Conservation (phyloP, 75 land plant genomes). For the Selaginella moellendorffii region DNA sequence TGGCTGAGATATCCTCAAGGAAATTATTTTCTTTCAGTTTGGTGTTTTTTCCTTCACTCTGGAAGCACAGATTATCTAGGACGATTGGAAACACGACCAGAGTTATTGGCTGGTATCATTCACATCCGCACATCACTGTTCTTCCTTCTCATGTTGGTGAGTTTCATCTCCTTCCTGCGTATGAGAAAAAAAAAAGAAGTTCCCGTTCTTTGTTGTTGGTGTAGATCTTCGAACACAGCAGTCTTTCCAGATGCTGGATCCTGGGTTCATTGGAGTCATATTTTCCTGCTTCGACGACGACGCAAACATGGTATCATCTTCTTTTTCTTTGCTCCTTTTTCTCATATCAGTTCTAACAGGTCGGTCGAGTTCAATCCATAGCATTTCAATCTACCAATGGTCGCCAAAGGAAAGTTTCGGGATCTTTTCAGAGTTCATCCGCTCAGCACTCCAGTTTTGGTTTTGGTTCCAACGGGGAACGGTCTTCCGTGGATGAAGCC, state of each 20-base stretch:
- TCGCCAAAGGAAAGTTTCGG: conserved; percentile 27
- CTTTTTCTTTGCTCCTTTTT: background rate
- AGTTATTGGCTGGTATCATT: conserved; percentile 98
- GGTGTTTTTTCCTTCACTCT: conserved; percentile 21
- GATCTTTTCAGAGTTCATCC: background rate
- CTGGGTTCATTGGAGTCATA: conserved; percentile 86
- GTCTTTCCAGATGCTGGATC: conserved; percentile 79
- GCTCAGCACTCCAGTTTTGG: too few relatives aligned
- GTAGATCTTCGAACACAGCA: conserved; percentile 87
- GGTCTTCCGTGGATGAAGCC: too few relatives aligned
- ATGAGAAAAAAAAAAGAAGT: background rate
- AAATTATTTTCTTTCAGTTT: background rate
- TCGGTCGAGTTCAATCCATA: conserved; percentile 85
- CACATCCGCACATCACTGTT: conserved; percentile 95
- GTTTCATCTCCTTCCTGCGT: conserved; percentile 11
- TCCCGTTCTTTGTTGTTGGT: conserved; percentile 11
- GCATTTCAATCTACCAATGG: conserved; percentile 84
- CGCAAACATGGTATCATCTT: conserved; percentile 40
- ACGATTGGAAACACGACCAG: conserved; percentile 62
- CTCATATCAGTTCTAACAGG: conserved; percentile 24
- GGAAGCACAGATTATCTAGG: conserved; percentile 51
- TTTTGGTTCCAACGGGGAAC: too few relatives aligned
- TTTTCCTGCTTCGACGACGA: conserved; percentile 94
- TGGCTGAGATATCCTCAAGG: conserved; percentile 78
- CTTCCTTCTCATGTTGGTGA: conserved; percentile 95